Conservation (phyloP, 352 stramenopile species). For the Paralagenidium karlingii region DNA sequence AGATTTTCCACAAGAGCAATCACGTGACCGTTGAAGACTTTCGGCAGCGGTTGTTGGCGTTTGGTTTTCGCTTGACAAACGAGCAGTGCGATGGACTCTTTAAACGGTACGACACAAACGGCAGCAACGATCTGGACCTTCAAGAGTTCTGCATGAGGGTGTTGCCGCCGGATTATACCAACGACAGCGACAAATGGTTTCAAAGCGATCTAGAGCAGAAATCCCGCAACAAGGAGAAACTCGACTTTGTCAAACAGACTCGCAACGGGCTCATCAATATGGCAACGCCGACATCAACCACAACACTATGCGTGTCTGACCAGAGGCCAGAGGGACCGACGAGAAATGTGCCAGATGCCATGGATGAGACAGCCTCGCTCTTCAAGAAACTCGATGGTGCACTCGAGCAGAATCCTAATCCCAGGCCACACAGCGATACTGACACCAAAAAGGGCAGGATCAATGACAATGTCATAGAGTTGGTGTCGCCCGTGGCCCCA, state of each 20-base stretch:
- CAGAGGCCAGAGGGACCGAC: too few relatives aligned
- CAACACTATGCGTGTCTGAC: too few relatives aligned
- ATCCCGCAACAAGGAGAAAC: constrained; percentile 21
- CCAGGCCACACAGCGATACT: too few relatives aligned
- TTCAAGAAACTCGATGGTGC: too few relatives aligned
- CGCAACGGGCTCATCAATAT: constrained; percentile 46
- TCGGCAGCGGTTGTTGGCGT: constrained; percentile 41
- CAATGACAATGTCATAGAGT: too few relatives aligned
- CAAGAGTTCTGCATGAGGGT: constrained; percentile 72
- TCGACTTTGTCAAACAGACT: constrained; percentile 49
- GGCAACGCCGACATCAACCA: too few relatives aligned
- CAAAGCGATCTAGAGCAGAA: constrained; percentile 46
- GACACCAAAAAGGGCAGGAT: too few relatives aligned
- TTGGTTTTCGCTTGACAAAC: constrained; percentile 55
- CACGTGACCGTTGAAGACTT: constrained; percentile 67
- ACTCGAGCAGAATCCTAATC: too few relatives aligned
- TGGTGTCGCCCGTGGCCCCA: too few relatives aligned
- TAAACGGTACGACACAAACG: constrained; percentile 57
- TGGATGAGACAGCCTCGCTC: too few relatives aligned
- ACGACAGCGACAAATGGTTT: constrained; percentile 64
- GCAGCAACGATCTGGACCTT: constrained; percentile 68
- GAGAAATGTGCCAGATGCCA: too few relatives aligned
- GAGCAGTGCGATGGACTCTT: constrained; percentile 56
- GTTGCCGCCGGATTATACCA: constrained; percentile 66
- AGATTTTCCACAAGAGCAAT: constrained; percentile 71